phyloP scores from a whole-genome alignment of 1,284 basidiomycete species.

The Apiotrichum mycotoxinovorans region DNA sequence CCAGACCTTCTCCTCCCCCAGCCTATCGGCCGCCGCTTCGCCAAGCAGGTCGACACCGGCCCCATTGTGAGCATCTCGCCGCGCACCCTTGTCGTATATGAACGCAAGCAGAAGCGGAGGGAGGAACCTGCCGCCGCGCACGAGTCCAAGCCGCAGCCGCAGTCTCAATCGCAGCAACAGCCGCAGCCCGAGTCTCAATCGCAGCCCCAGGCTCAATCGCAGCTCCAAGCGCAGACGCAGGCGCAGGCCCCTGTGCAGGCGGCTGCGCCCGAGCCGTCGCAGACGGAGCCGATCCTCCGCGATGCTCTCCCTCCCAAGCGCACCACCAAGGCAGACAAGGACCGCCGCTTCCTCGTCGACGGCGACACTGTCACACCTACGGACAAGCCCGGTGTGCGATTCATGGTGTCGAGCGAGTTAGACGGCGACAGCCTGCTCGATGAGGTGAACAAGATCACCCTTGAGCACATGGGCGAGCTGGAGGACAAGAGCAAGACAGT shows the following conservation, averaged over 20 bases:
- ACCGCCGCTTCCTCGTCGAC: slow-evolving; percentile 1
- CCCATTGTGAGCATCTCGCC: slow-evolving; percentile 40
- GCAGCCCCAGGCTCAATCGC: neutral
- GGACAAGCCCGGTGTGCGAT: slow-evolving; percentile 27
- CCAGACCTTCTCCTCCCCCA: slow-evolving; percentile 63
- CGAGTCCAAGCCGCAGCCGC: neutral
- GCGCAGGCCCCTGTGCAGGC: neutral
- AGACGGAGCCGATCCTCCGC: neutral
- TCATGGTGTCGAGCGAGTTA: slow-evolving; percentile 50
- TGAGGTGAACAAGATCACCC: slow-evolving; percentile 50
- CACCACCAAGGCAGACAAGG: neutral
- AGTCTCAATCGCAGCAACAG: neutral
- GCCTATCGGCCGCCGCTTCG: slow-evolving; percentile 31
- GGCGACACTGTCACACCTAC: neutral
- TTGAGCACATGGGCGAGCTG: slow-evolving; percentile 43
- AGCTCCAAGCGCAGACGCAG: neutral
- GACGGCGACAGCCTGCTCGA: slow-evolving; percentile 48
- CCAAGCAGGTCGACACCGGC: slow-evolving; percentile 22
- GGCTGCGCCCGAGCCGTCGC: neutral
- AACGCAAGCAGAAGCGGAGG: slow-evolving; percentile 36
- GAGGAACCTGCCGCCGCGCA: neutral
- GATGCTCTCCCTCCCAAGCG: neutral
- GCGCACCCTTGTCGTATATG: slow-evolving; percentile 27
- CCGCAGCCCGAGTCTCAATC: neutral
- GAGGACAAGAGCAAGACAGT: slow-evolving; percentile 21